These are phyloP conservation scores for Globisporangium emineosum DNA, from an alignment of 352 stramenopile genomes.

Conservation along the genomic window DNA sequence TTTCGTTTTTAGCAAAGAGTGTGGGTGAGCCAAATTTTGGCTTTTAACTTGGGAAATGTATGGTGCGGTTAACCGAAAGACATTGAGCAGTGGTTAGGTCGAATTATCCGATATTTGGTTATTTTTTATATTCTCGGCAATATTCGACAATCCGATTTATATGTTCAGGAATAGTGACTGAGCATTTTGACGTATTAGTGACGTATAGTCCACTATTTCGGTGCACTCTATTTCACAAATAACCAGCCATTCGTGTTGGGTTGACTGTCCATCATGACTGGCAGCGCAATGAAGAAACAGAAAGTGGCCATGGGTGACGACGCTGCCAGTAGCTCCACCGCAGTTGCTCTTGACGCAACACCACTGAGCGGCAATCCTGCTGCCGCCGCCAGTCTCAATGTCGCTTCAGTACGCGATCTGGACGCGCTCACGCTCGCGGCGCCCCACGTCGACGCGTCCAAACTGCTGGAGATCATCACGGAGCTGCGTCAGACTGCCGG, in stretches of 20 bases:
- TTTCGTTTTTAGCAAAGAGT: too few species aligned
- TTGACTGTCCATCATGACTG: background rate
- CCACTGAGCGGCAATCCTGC: background rate
- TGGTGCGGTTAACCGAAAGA: too few species aligned
- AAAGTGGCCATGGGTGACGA: slow-evolving; percentile 3
- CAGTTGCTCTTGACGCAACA: background rate
- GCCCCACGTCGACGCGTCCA: slow-evolving; percentile 34
- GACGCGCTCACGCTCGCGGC: slow-evolving; percentile 25
- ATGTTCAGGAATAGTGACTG: too few species aligned
- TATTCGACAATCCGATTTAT: too few species aligned
- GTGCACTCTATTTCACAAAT: background rate
- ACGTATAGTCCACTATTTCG: background rate
- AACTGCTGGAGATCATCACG: slow-evolving; percentile 64
- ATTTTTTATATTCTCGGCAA: too few species aligned
- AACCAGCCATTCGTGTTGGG: background rate
- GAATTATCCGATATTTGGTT: too few species aligned
- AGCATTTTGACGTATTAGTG: too few species aligned
- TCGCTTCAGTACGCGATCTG: slow-evolving; percentile 22
- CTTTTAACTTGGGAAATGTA: too few species aligned
- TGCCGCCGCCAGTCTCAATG: slow-evolving; percentile 5
- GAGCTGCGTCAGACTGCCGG: slow-evolving; percentile 60
- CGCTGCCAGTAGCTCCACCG: background rate
- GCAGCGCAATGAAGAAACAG: slow-evolving; percentile 5
- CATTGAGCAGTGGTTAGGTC: too few species aligned
- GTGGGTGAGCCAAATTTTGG: too few species aligned